Percentiles rank a stretch among this genome's conserved stretches.
Evolutionary conservation across 805 yeast genomes (phyloP).

Genomic region (Candida qinlingensis): DNA sequence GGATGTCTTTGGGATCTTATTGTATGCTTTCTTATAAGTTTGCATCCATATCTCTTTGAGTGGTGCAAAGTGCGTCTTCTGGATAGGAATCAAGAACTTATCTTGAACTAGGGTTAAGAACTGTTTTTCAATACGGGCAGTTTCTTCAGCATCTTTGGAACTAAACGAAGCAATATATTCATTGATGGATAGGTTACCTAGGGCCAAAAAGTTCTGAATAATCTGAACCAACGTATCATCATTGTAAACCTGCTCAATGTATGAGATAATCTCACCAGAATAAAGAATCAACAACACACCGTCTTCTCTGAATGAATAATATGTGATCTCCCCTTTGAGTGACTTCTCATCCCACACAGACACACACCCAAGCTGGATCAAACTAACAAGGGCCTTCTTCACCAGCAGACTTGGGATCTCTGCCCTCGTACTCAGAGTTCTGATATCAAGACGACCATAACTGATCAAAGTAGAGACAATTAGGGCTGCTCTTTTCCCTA

Average conservation of each 20-base stretch:
- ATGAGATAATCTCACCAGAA: conserved; percentile 67
- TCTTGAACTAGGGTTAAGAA: conserved; percentile 43
- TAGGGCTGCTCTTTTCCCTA: conserved; percentile 71
- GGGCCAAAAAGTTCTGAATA: conserved; percentile 60
- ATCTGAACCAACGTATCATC: conserved; percentile 48
- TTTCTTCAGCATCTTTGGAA: conserved; percentile 23
- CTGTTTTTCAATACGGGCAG: conserved; percentile 29
- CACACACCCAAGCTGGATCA: conserved; percentile 76
- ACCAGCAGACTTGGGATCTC: conserved; percentile 45
- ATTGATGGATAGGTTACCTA: conserved; percentile 58
- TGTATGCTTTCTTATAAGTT: conserved; percentile 36
- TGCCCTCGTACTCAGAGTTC: conserved; percentile 45
- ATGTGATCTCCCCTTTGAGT: conserved; percentile 28
- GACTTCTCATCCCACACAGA: conserved; percentile 50
- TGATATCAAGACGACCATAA: conserved; percentile 58
- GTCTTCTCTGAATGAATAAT: conserved; percentile 56
- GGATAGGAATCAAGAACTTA: conserved; percentile 47
- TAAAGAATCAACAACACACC: conserved; percentile 64
- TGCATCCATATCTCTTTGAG: conserved; percentile 34
- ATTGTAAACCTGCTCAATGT: conserved; percentile 38
- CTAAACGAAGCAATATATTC: conserved; percentile 39
- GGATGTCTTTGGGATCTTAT: conserved; percentile 31
- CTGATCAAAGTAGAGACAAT: conserved; percentile 57
- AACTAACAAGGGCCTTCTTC: conserved; percentile 63
- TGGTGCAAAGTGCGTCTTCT: conserved; percentile 31